Evolutionary conservation across 805 yeast genomes (phyloP).

Genomic region (Metschnikowia picachoensis): DNA sequence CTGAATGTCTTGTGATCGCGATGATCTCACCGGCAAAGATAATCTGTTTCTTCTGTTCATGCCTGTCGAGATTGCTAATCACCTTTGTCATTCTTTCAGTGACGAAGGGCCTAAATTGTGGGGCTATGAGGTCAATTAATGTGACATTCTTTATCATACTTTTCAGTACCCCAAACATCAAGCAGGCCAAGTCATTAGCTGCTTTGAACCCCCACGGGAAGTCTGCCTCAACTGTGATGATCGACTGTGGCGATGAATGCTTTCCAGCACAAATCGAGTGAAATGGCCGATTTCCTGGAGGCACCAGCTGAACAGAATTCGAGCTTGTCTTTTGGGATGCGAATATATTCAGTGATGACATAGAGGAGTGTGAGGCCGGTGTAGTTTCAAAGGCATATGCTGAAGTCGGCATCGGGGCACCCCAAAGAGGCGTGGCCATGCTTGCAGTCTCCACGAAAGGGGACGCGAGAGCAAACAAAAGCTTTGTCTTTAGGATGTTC

Average conservation of each 20-base stretch:
- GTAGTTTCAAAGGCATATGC: slow-evolving; percentile 3
- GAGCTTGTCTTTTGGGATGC: slow-evolving; percentile 7
- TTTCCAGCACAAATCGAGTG: slow-evolving; percentile 68
- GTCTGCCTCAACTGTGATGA: slow-evolving; percentile 70
- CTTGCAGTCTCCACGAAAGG: slow-evolving; percentile 51
- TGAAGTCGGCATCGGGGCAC: slow-evolving; percentile 14
- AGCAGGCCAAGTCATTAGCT: slow-evolving; percentile 85
- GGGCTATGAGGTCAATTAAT: slow-evolving; percentile 72
- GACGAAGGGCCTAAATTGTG: slow-evolving; percentile 70
- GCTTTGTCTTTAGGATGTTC: slow-evolving; percentile 40
- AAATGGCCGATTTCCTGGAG: slow-evolving; percentile 43
- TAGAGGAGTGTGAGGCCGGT: slow-evolving; percentile 25
- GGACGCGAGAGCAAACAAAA: slow-evolving; percentile 62
- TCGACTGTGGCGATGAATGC: slow-evolving; percentile 73
- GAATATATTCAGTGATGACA: slow-evolving; percentile 28
- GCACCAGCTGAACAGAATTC: slow-evolving; percentile 9
- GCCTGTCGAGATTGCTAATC: slow-evolving; percentile 12
- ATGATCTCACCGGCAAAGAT: slow-evolving; percentile 81
- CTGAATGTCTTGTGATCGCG: slow-evolving; percentile 68
- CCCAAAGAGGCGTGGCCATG: slow-evolving; percentile 22
- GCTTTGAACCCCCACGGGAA: slow-evolving; percentile 80
- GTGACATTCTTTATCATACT: slow-evolving; percentile 57
- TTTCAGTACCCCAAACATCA: slow-evolving; percentile 78
- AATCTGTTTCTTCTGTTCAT: slow-evolving; percentile 35
- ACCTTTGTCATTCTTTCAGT: slow-evolving; percentile 44